Evolutionary conservation across 2,329 filamentous ascomycete genomes (phyloP), one percentile per base, ranked within the genome.

Genomic region (Furcasterigmium sp.): DNA sequence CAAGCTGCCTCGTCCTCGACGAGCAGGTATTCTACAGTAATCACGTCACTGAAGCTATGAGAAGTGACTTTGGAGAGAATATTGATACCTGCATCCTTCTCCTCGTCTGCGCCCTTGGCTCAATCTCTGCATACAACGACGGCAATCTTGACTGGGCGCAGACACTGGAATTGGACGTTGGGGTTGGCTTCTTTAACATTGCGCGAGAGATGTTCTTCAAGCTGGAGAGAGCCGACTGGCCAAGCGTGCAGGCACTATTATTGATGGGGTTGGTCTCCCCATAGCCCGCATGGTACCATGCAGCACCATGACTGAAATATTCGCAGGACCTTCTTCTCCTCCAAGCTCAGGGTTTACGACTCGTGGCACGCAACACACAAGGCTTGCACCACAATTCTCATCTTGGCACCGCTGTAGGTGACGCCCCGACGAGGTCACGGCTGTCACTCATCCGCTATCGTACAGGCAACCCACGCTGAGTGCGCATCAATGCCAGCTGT

Each of bases 211-310:
- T 39, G 37, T 44, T 47, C 20, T 21, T 19, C 11, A 10, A 44
- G 6, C 17, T 44, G 1, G 45, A 47, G 23, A 32, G 19, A 5
- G 39, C 36, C 2, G 42, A 44, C 38, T 47, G 42, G 42, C 14
- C 15, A 3, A 42, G 42, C 28, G 38, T 47, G 5, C 45, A 47
- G 25, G 42, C 42, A 17, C 41, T 47, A 14, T 23, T 47, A 21
- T 38, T 47, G 15, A 47, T 47, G 45, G 45, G 32, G 39, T 44
- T 20, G 20, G 45, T 36, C 10, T 21, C 14, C 17, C 18, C 32
- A n/a, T 8, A 14, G 8, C n/a, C n/a, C n/a, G n/a, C 10, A 15
- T 32, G 29, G 29, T n/a, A 11, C 13, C 17, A 8, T 13, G n/a
- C n/a, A n/a, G n/a, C n/a, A 21, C 4, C 3, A 23, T 44, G 17